Evolutionary conservation across 805 yeast species (phyloP).

Genomic region (Metschnikowia kunwiensis): DNA sequence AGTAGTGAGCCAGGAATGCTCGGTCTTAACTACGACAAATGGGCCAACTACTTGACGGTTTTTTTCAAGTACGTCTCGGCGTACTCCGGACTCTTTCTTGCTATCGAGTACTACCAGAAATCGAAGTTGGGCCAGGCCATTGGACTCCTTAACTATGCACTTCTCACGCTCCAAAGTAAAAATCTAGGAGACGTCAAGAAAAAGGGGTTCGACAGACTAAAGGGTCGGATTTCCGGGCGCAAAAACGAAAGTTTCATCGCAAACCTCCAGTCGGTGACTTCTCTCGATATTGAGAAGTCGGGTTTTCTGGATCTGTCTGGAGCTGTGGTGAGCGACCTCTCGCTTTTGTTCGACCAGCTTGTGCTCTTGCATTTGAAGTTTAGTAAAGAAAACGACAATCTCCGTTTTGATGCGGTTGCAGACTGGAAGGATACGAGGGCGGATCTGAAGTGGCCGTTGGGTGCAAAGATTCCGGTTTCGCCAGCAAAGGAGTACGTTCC

Average conservation of each 20-base stretch:
- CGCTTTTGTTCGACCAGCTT: slow-evolving; percentile 40
- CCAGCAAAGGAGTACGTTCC: slow-evolving; percentile 27
- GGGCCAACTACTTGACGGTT: slow-evolving; percentile 32
- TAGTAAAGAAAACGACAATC: slow-evolving; percentile 41
- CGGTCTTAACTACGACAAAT: slow-evolving; percentile 15
- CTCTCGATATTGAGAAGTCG: slow-evolving; percentile 34
- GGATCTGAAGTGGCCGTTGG: slow-evolving; percentile 45
- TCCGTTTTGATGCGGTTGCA: slow-evolving; percentile 35
- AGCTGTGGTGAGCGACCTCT: slow-evolving; percentile 34
- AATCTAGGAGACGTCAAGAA: slow-evolving; percentile 11
- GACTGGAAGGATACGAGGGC: slow-evolving; percentile 33
- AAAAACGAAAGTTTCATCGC: slow-evolving; percentile 32
- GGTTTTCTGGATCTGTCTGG: slow-evolving; percentile 34
- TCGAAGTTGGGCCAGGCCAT: slow-evolving; percentile 45
- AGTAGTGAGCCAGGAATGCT: slow-evolving; percentile 7
- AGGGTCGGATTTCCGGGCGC: slow-evolving; percentile 25
- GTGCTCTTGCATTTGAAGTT: slow-evolving; percentile 39
- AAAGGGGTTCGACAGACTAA: slow-evolving; percentile 22
- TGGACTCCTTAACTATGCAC: slow-evolving; percentile 40
- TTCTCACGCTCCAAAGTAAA: slow-evolving; percentile 37
- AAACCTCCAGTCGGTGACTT: slow-evolving; percentile 33
- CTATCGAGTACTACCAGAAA: slow-evolving; percentile 45
- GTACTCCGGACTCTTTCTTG: slow-evolving; percentile 43
- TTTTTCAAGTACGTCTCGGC: slow-evolving; percentile 38
- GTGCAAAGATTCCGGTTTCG: slow-evolving; percentile 34